These are phyloP conservation scores for Sporisorium iseilematis-ciliati DNA, from an alignment of 1,284 basidiomycete species.

Conservation along the genomic window DNA sequence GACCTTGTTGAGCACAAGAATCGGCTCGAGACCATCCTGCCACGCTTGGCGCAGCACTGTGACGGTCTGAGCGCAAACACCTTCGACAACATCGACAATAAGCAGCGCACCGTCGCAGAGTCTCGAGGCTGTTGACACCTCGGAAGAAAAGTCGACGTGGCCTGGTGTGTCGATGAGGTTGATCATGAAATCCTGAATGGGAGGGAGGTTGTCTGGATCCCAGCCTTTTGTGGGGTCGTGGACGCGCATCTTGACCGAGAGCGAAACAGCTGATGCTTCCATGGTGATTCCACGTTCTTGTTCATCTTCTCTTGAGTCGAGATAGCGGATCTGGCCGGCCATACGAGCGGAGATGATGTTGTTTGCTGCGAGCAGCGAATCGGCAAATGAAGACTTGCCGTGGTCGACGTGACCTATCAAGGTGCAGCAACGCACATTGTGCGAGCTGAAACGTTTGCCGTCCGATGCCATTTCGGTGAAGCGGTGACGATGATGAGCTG, in stretches of 20 bases:
- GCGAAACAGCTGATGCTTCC: conserved; percentile 87
- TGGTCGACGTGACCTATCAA: conserved; percentile 69
- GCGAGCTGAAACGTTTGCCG: conserved; percentile 54
- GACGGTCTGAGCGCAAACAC: conserved; percentile 97
- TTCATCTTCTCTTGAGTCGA: conserved; percentile 96
- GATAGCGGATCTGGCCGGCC: conserved; percentile 95
- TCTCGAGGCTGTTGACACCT: conserved; percentile 93
- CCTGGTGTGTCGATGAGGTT: conserved; percentile 99
- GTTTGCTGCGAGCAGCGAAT: conserved; percentile 93
- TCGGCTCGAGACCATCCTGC: conserved; percentile 87
- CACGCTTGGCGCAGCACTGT: conserved; percentile 95
- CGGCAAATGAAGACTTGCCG: conserved; percentile 79
- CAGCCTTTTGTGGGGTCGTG: conserved; percentile 45
- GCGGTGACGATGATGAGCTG: neutral
- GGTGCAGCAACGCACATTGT: conserved; percentile 68
- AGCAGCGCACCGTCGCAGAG: conserved; percentile 96
- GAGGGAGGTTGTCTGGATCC: conserved; percentile 57
- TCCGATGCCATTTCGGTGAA: conserved; percentile 36
- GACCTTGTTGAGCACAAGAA: conserved; percentile 97
- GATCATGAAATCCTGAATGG: conserved; percentile 77
- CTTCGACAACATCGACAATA: conserved; percentile 97
- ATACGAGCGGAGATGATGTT: conserved; percentile 95
- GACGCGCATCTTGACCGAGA: conserved; percentile 66
- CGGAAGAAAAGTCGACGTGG: conserved; percentile 97
- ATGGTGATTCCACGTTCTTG: conserved; percentile 98